phyloP scores from a whole-genome alignment of 1,139 yeast species.

The Hansenula sp. region DNA sequence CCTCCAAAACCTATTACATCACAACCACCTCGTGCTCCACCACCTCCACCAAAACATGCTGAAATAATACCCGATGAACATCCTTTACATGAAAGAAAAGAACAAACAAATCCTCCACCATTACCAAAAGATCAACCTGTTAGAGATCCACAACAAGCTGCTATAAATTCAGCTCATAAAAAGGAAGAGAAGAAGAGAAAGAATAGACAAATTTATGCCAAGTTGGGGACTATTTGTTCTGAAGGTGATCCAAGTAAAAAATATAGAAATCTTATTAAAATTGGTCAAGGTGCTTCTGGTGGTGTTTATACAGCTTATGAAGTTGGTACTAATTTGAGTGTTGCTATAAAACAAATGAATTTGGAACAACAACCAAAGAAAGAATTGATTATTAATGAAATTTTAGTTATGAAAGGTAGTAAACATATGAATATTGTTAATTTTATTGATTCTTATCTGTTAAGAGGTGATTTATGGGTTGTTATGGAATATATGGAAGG shows the following conservation, averaged over 20 bases:
- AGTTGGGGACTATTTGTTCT: slow-evolving; percentile 72
- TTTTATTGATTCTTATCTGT: slow-evolving; percentile 78
- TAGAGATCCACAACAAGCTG: slow-evolving; percentile 53
- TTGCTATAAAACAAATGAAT: slow-evolving; percentile 95
- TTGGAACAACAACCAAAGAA: slow-evolving; percentile 91
- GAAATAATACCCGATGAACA: slow-evolving; percentile 7
- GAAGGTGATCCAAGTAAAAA: slow-evolving; percentile 80
- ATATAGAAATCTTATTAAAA: slow-evolving; percentile 68
- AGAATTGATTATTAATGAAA: slow-evolving; percentile 90
- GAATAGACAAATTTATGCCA: slow-evolving; percentile 66
- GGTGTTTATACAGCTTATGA: slow-evolving; percentile 94
- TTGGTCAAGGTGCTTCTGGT: slow-evolving; percentile 98
- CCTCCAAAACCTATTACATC: too few relatives aligned
- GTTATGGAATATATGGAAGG: slow-evolving; percentile 99
- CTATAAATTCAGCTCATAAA: slow-evolving; percentile 57
- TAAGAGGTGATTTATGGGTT: slow-evolving; percentile 83
- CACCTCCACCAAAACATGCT: slow-evolving; percentile 19
- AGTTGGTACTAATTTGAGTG: slow-evolving; percentile 52
- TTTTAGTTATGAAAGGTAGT: slow-evolving; percentile 88
- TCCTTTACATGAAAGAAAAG: slow-evolving; percentile 13
- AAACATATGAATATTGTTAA: slow-evolving; percentile 90
- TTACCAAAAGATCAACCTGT: slow-evolving; percentile 30
- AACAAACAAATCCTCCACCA: slow-evolving; percentile 7
- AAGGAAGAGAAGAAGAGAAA: slow-evolving; percentile 69
- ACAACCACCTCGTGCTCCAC: slow-evolving; percentile 18